phyloP scores from a whole-genome alignment of 2,329 filamentous ascomycete species.

The Didymella glomerata region DNA sequence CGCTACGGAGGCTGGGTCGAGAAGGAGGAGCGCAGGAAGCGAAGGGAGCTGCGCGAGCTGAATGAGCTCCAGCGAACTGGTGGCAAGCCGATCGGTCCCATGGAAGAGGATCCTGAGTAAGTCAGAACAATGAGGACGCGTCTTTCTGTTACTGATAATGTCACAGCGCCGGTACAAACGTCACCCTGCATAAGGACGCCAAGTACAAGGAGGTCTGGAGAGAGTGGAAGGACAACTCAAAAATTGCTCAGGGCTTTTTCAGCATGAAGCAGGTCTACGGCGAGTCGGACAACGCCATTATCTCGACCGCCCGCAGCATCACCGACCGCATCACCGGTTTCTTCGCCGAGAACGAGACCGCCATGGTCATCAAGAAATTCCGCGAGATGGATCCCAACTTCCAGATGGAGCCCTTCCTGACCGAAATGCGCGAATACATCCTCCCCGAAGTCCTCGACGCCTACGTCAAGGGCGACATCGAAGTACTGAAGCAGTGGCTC shows the following conservation, averaged over 20 bases:
- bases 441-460: conserved; percentile 96
- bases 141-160: conserved; percentile 19
- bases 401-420: conserved; percentile 92
- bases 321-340: conserved; percentile 93
- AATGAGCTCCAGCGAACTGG: conserved; percentile 64
- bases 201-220: conserved; percentile 99
- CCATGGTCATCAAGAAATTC: conserved; percentile 97
- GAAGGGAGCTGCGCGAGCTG: conserved; percentile 75
- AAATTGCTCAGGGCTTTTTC: conserved; percentile 87
- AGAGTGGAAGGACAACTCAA: conserved; percentile 90
- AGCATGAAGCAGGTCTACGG: conserved; percentile 86
- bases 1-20: conserved; percentile 97
- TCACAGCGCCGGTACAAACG: conserved; percentile 84
- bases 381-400: conserved; percentile 94
- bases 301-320: conserved; percentile 91
- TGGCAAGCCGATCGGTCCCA: conserved; percentile 61
- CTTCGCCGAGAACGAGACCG: conserved; percentile 98
- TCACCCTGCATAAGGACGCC: conserved; percentile 95
- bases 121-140: conserved; percentile 46
- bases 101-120: conserved; percentile 88
- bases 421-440: conserved; percentile 97
- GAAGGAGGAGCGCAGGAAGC: conserved; percentile 88
- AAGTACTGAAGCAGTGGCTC: conserved; percentile 92
- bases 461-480: conserved; percentile 94
- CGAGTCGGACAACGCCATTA: conserved; percentile 95